These are phyloP conservation scores for Allantophomopsis lycopodina DNA, from an alignment of 2,329 filamentous ascomycete species.

Conservation along the genomic window DNA sequence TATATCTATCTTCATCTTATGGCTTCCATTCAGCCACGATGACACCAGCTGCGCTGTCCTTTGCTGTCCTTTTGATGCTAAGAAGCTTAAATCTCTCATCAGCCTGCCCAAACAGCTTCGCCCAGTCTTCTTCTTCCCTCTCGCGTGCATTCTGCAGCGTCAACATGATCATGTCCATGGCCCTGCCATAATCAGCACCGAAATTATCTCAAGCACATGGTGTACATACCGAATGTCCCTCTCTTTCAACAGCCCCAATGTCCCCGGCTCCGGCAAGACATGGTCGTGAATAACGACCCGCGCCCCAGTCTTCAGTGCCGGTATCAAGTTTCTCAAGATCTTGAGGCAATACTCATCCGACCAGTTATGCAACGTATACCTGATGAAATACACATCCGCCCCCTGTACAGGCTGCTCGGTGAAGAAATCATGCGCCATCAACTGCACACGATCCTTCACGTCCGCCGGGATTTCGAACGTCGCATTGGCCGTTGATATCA, in stretches of 20 bases:
- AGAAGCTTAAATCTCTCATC: not conserved
- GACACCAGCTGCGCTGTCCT: not conserved
- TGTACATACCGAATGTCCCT: slow-evolving; percentile 2
- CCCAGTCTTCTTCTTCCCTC: not conserved
- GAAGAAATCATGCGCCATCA: slow-evolving; percentile 29
- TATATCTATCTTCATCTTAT: too few species aligned
- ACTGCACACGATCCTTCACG: slow-evolving; percentile 8
- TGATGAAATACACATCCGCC: slow-evolving; percentile 29
- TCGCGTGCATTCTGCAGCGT: not conserved
- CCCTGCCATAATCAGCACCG: not conserved
- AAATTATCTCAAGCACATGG: too few species aligned
- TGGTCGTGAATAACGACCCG: slow-evolving; percentile 19
- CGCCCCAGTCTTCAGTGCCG: slow-evolving; percentile 25
- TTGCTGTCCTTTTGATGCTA: not conserved
- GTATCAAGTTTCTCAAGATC: slow-evolving; percentile 22
- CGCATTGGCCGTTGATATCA: slow-evolving; percentile 6
- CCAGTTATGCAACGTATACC: slow-evolving; percentile 33
- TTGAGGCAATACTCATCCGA: slow-evolving; percentile 22
- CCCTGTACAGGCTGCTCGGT: slow-evolving; percentile 22
- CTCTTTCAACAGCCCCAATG: slow-evolving; percentile 1
- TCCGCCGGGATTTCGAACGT: slow-evolving; percentile 4
- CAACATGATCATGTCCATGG: not conserved
- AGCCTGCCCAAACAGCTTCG: not conserved
- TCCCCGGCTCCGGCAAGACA: slow-evolving; percentile 4
- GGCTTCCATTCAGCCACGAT: not conserved